Evolutionary conservation across 2,329 filamentous ascomycete species (phyloP).

Genomic region (Pseudogymnoascus sp.): DNA sequence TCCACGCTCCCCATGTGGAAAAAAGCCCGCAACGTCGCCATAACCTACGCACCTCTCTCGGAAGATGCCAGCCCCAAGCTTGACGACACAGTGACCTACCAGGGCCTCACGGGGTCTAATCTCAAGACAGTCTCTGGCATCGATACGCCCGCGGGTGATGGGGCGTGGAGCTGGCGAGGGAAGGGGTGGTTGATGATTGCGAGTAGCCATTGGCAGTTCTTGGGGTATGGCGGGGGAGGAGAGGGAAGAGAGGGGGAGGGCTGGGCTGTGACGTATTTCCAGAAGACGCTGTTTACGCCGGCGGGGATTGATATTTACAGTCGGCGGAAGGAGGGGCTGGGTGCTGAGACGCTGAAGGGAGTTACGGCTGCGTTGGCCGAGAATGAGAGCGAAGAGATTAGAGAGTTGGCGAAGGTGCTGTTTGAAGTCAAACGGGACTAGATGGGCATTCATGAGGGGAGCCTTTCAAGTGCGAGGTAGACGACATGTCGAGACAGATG

Average conservation of each 20-base stretch:
- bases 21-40: slow-evolving; percentile 69
- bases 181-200: slow-evolving; percentile 68
- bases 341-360: slow-evolving; percentile 45
- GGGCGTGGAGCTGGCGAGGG: slow-evolving; percentile 68
- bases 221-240: slow-evolving; percentile 58
- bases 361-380: slow-evolving; percentile 49
- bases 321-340: slow-evolving; percentile 53
- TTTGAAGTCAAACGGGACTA: slow-evolving; percentile 37
- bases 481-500: neutral
- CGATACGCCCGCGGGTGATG: slow-evolving; percentile 44
- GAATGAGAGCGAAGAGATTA: slow-evolving; percentile 44
- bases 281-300: slow-evolving; percentile 73
- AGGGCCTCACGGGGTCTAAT: slow-evolving; percentile 42
- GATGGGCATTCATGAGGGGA: neutral
- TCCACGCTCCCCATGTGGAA: slow-evolving; percentile 77
- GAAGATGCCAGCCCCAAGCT: slow-evolving; percentile 33
- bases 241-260: slow-evolving; percentile 32
- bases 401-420: slow-evolving; percentile 45
- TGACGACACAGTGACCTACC: slow-evolving; percentile 68
- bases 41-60: slow-evolving; percentile 59
- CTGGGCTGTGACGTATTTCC: slow-evolving; percentile 82
- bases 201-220: slow-evolving; percentile 70
- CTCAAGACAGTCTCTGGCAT: slow-evolving; percentile 58
- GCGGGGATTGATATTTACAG: slow-evolving; percentile 76
- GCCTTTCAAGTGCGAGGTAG: neutral